Base-by-base conservation (phyloP, 176 grass and related monocot genomes). In the Carex cristatella region DNA sequence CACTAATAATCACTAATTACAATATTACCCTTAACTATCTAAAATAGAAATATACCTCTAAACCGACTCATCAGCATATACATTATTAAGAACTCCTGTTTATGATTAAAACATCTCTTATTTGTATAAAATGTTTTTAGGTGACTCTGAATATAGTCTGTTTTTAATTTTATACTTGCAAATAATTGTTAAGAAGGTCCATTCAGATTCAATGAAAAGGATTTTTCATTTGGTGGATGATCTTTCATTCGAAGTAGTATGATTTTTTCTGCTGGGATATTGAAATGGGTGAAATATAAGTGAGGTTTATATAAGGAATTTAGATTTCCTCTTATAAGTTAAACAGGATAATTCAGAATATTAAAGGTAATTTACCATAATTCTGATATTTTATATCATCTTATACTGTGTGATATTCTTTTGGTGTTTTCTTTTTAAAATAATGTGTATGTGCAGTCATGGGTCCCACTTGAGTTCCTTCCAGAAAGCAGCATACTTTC, bases 391-490 rank as follows among this genome's bases (percentile, higher is more conserved):
- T 35, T 56, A 56, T 78, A 31, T 4, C 74, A 32, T 78, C 49
- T 33, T 55, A 49, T 57, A 2, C 31, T 78, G 33, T 78, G 33
- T 9, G 28, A 46, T 63, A 28, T 48, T 11, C 28, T 16, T 81
- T 65, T 65, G 33, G 23, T 80, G 27, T 81, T 80, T 79, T 80
- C 12, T 69, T 69, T 63, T 16, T 32, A 16, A 54, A 56, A 78
- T 33, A 53, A 70, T 51, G 48, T 30, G 19, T 51, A 83, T 68
- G 10, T 68, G 33, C 62, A 83, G 63, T 28, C 61, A 31, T 83
- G 81, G 81, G n/a, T 83, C 62, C 62, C 62, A 31, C 81, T 83
- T 49, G 42, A 83, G 64, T 69, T 69, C 40, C 81, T 66, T 55
- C 42, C 81, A 15, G 81, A 83, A 83, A 35, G n/a, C 40, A 83